Evolutionary conservation across 177 flowering plant genomes (phyloP).

Genomic region (Telopea speciosissima): DNA sequence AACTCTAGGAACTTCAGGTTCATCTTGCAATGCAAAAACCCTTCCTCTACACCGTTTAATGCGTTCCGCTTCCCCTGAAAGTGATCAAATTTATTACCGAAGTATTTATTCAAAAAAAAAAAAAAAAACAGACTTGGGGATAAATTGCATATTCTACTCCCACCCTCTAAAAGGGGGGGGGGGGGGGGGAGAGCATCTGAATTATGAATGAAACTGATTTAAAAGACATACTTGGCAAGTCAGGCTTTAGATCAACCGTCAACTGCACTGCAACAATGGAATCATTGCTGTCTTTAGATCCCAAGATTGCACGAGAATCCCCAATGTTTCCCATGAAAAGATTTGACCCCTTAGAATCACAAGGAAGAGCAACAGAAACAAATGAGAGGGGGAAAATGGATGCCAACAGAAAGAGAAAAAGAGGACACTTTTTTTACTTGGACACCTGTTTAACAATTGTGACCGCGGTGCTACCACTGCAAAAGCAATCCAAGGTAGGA

Average conservation of each 20-base stretch:
- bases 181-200: too few relatives aligned
- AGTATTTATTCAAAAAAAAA: background rate
- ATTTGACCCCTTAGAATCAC: conserved; percentile 47
- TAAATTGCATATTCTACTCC: too few relatives aligned
- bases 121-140: too few relatives aligned
- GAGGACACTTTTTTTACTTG: background rate
- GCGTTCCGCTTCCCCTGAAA: conserved; percentile 84
- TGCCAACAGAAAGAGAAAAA: background rate
- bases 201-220: background rate
- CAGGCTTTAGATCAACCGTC: conserved; percentile 73
- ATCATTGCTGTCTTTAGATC: conserved; percentile 51
- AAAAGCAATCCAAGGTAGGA: conserved; percentile 87
- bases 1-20: conserved; percentile 79
- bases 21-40: conserved; percentile 93
- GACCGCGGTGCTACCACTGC: conserved; percentile 96
- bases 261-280: conserved; percentile 55
- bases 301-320: conserved; percentile 75
- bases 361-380: background rate
- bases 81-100: background rate
- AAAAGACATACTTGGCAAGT: conserved; percentile 53
- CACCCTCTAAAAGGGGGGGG: too few relatives aligned
- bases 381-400: background rate
- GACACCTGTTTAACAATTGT: conserved; percentile 81
- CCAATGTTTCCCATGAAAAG: conserved; percentile 71
- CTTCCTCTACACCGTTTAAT: conserved; percentile 86